Base-by-base conservation (phyloP, 352 stramenopile species). In the Globisporangium uncinulatum region DNA sequence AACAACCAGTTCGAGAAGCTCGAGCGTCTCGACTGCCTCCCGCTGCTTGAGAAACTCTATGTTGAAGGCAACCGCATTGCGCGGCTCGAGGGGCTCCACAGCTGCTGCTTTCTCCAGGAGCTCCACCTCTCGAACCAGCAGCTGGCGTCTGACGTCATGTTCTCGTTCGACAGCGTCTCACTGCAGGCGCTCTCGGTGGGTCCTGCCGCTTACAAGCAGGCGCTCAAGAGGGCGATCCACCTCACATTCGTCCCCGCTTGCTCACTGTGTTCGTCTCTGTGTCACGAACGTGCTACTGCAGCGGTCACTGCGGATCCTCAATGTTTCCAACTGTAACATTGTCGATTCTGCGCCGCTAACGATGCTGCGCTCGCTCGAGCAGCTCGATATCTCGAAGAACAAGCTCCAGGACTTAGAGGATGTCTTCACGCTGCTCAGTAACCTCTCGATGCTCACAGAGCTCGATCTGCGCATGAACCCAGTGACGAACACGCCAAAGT, bases 321-420 rank as follows among this genome's bases (percentile, higher is more conserved):
- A 81, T n/a, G 62, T 90, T 5, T 71, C 77, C 6, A 89, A 79
- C 56, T 90, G 74, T 56, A 64, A 63, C 10, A 63, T 92, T 20
- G 54, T 44, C 0, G 65, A 63, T 19, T 61, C 66, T 6, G 48
- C 59, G 36, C 31, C 68, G 0, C 50, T 92, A 2, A 39, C 47
- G 8, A 45, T 61, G 13, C 64, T 92, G 3, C 63, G 66, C 17
- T 56, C 53, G 14, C 66, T 92, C 6, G 71, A 92, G 41, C 63
- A 75, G 49, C 67, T 92, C 15, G 72, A 92, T 47, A 57, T 90
- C 3, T 87, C 78, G 3, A 79, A 76, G 31, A 92, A 92, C 54
- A 51, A 65, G 10, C 74, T 92, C 21, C 55, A 44, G n/a, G 73
- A 76, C 31, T 62, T 92, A 11, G 78, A 92, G 53, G 70, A 87